These are phyloP conservation scores for Capronia epimyces DNA, from an alignment of 2,329 filamentous ascomycete genomes.

Conservation along the genomic window DNA sequence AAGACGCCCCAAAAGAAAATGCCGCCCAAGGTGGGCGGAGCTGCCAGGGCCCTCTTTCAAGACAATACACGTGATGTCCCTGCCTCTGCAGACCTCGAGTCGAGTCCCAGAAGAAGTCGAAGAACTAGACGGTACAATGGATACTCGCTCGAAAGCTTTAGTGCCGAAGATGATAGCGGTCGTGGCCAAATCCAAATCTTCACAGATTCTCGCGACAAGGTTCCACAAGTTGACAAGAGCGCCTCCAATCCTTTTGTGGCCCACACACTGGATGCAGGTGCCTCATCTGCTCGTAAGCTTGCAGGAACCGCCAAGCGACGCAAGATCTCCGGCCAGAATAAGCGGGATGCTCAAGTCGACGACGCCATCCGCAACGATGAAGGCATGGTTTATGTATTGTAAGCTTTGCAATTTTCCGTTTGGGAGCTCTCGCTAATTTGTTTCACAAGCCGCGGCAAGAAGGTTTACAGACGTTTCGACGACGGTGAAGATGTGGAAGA, in stretches of 20 bases:
- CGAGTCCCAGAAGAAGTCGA: conserved; percentile 44
- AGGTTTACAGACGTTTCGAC: conserved; percentile 53
- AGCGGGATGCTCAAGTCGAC: conserved; percentile 41
- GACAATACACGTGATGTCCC: conserved; percentile 37
- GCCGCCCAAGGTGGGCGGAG: conserved; percentile 42
- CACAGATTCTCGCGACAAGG: conserved; percentile 58
- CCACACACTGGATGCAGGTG: conserved; percentile 38
- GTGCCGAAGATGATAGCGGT: conserved; percentile 30
- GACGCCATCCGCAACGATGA: conserved; percentile 50
- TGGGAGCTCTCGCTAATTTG: conserved; percentile 9
- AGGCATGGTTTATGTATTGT: conserved; percentile 59
- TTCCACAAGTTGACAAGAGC: conserved; percentile 49
- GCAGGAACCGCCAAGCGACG: conserved; percentile 35
- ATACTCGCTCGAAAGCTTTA: conserved; percentile 44
- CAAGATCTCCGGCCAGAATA: conserved; percentile 32
- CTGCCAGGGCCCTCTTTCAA: conserved; percentile 52
- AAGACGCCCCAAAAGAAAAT: conserved; percentile 57
- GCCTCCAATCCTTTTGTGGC: conserved; percentile 52
- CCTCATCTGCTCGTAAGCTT: conserved; percentile 26
- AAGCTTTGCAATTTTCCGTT: conserved; percentile 35
- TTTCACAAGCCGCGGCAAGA: conserved; percentile 54
- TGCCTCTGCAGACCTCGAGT: conserved; percentile 42
- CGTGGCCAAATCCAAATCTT: conserved; percentile 50
- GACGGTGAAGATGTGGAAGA: conserved; percentile 39
- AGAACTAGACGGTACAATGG: conserved; percentile 44